These are phyloP conservation scores for Zygosaccharomyces pseudobailii DNA, from an alignment of 1,139 yeast genomes.

Conservation along the genomic window DNA sequence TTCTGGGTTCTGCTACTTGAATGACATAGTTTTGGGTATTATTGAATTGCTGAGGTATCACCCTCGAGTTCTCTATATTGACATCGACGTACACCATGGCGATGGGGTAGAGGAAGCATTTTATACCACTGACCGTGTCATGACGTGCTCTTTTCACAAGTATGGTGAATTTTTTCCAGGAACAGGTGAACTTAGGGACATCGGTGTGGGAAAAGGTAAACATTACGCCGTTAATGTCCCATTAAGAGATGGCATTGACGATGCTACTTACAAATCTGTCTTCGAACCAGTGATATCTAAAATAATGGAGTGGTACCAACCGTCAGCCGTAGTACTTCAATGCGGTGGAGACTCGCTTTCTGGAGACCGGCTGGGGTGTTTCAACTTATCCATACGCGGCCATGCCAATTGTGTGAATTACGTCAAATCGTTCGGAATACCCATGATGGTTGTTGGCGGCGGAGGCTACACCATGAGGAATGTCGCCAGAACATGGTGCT, in stretches of 20 bases:
- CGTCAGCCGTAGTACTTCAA: constrained; percentile 85
- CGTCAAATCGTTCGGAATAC: constrained; percentile 81
- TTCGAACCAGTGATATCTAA: constrained; percentile 82
- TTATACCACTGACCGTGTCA: constrained; percentile 91
- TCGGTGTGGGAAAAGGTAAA: constrained; percentile 86
- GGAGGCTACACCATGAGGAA: constrained; percentile 98
- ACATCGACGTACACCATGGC: constrained; percentile 96
- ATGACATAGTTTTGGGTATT: constrained; percentile 86
- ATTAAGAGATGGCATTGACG: constrained; percentile 88
- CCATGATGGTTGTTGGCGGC: constrained; percentile 91
- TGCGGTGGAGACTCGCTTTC: constrained; percentile 93
- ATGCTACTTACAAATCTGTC: constrained; percentile 75
- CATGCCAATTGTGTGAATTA: constrained; percentile 94
- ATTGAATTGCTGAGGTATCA: constrained; percentile 85
- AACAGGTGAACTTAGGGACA: constrained; percentile 85
- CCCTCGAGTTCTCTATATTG: constrained; percentile 92
- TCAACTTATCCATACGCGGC: constrained; percentile 85
- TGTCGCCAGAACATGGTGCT: constrained; percentile 95
- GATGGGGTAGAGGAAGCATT: constrained; percentile 99
- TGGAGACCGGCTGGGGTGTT: constrained; percentile 88
- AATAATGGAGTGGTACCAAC: constrained; percentile 90
- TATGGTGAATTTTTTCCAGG: constrained; percentile 97
- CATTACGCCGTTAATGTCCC: constrained; percentile 86
- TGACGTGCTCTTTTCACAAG: constrained; percentile 97
- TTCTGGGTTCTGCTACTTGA: constrained; percentile 89